Evolutionary conservation across 177 flowering plant genomes (phyloP), one percentile per base, ranked within the genome.

Genomic region (Vitis hybrid): DNA sequence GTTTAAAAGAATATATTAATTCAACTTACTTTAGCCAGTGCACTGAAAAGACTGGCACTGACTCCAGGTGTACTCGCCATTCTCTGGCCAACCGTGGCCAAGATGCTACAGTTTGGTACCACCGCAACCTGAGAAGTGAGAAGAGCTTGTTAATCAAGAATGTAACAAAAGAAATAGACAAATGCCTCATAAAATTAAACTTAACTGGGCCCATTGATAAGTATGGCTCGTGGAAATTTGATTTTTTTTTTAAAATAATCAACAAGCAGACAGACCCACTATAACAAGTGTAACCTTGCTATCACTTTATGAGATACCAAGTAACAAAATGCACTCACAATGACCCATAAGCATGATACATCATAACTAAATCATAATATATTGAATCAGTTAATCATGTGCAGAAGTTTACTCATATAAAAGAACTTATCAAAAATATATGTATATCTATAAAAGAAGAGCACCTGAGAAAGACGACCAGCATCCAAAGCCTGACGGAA

Each of bases 61-160:
- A 95, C 99, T 76, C 99, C 99, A 71, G 97, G 98, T 66, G 97
- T 93, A 75, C 97, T 93, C 0, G 97, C 97, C 99, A 95, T 95
- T 81, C 84, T 95, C 84, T 93, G 99, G 60, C 99, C 99, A 78
- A 95, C 98, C 26, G 97, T 79, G 50, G 99, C 97, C 81, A 95
- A 84, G 76, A 95, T 93, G 80, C 98, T 93, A 78, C 99, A 95
- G 75, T 88, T 90, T 65, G 84, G 94, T 60, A 95, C 77, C 53
- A 95, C 78, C 52, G 84, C 89, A 80, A 95, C 85, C 99, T 95
- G 89, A 62, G 45, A 79, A 76, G 55, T 39, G 45, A 65, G 21
- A 19, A 10, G 18, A 5, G 60, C 57, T 26, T 18, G 16, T 74
- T 39, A 45, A 15, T 7, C 62, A 63, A 22, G 53, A 19, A 62